Base-by-base conservation (phyloP, 2,329 filamentous ascomycete species). In the Myriangium duriaei region DNA sequence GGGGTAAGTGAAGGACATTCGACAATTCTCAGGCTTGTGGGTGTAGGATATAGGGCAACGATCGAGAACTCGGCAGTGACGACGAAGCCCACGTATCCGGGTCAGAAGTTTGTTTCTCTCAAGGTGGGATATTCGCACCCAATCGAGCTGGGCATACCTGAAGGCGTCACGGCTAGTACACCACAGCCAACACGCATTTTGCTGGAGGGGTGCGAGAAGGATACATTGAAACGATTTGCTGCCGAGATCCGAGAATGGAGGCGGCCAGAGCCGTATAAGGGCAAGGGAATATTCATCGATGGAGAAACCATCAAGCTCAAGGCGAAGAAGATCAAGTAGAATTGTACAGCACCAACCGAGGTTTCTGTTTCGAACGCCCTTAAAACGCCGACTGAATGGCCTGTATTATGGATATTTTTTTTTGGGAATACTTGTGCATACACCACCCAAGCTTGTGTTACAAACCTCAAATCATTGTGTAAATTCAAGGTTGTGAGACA, bases 221-320 rank as follows among this genome's bases (percentile, higher is more conserved):
- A 92, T 61, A 72, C 79, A 34, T 76, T 98, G 46, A 91, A 86
- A 71, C 78, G 81, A 42, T 95, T 96, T 60, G 91, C 91, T 12
- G 91, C 91, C 1, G 69, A 79, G 50, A 92, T 98, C 49, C 72
- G 85, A 51, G 73, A 69, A 61, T 96, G 88, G 88, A 79, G 91
- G 56, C 74, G 73, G 47, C 91, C 91, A 18, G 91, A 98, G 65
- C 91, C 91, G 47, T 98, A 98, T 64, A 98, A 98, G 75, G 91
- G 91, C 49, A 96, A 98, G 76, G 91, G 91, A 51, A 93, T 98
- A 51, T 98, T 96, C 59, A 79, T 98, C 52, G 92, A 96, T 55
- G 85, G 87, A 46, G 86, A 98, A 53, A 95, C 86, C 18, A 95
- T 98, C 65, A 93, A 81, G 72, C 62, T 98, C 62, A 98, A 98